A percentile compares a stretch with the other conserved stretches of the same genome.
Conservation (phyloP, 768 basidiomycete species). For the Galerina sulciceps region DNA sequence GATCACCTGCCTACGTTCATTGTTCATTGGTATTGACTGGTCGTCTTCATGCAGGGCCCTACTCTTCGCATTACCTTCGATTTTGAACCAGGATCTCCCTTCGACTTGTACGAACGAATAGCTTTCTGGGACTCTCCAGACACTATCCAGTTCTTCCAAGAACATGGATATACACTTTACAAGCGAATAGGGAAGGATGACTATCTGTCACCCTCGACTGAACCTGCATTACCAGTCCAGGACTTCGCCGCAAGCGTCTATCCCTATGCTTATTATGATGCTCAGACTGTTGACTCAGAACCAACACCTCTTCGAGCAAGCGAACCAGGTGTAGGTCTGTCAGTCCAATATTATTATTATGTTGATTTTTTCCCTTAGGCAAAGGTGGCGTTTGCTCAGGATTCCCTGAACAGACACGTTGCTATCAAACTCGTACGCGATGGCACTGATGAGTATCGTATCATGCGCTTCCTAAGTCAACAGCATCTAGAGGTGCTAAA, state of each 20-base stretch:
- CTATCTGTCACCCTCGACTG: not conserved
- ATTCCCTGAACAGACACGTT: conserved; percentile 24
- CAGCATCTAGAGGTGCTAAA: conserved; percentile 3
- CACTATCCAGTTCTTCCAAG: conserved; percentile 3
- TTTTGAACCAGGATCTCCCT: not conserved
- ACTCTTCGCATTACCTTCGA: not conserved
- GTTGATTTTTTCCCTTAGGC: conserved; percentile 8
- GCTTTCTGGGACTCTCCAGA: conserved; percentile 9
- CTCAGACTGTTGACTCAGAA: not conserved
- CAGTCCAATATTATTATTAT: not conserved
- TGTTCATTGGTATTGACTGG: not conserved
- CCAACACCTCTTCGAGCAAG: not conserved
- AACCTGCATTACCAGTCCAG: not conserved
- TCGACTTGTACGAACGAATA: not conserved
- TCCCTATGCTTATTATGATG: conserved; percentile 12
- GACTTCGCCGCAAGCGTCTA: not conserved
- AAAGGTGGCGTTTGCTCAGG: conserved; percentile 16
- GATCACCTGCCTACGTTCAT: not conserved
- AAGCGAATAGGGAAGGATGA: not conserved
- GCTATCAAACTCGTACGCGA: conserved; percentile 27
- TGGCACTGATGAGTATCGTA: conserved; percentile 22
- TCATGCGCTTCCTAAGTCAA: conserved; percentile 20
- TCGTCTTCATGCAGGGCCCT: not conserved
- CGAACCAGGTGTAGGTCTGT: not conserved
- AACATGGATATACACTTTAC: conserved; percentile 7